Base-by-base conservation (phyloP, 169 alveolate species). In the Plasmodium ovale region DNA sequence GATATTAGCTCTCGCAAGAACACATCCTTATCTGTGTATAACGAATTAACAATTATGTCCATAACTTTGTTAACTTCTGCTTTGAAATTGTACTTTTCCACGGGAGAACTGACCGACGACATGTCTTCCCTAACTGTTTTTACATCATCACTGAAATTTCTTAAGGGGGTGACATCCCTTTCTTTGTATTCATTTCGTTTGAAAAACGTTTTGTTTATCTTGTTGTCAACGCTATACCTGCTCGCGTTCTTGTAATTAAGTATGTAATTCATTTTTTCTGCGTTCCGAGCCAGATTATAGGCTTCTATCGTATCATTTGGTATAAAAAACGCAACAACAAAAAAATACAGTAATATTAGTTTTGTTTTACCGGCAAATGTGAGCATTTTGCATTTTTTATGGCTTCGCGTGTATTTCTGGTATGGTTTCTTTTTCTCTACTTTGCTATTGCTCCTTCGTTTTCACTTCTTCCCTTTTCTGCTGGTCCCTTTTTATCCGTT, bases 31-130 rank as follows among this genome's bases (percentile, higher is more conserved):
- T 99, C 98, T 21, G 99, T 97, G 95, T 99, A 99, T 51, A 99
- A 95, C 31, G 99, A 98, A 95, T 99, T 98, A 62, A 99, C 98
- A 70, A 99, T 98, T 60, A 99, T 98, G 93, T 98, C 99, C 99
- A 99, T 98, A 87, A 99, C 94, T 59, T 99, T 94, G 39, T 98
- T 97, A 44, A 98, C 99, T 89, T 99, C 99, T 4, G 99, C 99
- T 89, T 98, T 97, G 95, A 98, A 99, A 54, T 97, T 98, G 88
- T 91, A 96, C 35, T 93, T 94, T 87, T 94, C 96, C 71, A 93
- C 96, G 14, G 85, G 93, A 91, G 92, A 89, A 92, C 93, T 89
- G 25, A 65, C 90, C 49, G 90, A 47, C 29, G 79, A 37, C 29
- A 60, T 64, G 59, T 62, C 88, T 19, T 64, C 88, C 33, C 74